A percentile compares a stretch with the other conserved stretches of the same genome.
phyloP scores from a whole-genome alignment of 2,329 filamentous ascomycete species.

The Fusarium sp. region DNA sequence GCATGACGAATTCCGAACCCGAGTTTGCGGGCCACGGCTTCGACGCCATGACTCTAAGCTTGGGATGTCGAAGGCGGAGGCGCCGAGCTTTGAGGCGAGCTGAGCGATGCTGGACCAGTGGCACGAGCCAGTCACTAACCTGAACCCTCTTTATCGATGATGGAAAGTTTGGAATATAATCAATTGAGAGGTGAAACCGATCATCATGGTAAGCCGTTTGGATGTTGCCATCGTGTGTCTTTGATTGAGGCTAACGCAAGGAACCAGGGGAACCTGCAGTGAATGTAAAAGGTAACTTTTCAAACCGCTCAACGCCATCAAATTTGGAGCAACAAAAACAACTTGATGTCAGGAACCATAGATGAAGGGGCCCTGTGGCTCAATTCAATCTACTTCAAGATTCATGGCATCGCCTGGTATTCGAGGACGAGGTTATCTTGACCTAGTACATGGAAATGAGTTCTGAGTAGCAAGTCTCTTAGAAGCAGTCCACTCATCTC shows the following conservation, averaged over 20 bases:
- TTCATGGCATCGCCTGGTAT: background rate
- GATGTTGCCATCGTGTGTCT: background rate
- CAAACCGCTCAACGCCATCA: background rate
- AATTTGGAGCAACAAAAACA: background rate
- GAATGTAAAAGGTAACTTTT: background rate
- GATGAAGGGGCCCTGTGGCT: background rate
- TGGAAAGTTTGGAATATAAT: background rate
- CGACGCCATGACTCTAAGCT: slow-evolving; percentile 1
- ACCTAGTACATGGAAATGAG: background rate
- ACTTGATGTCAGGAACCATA: slow-evolving; percentile 6
- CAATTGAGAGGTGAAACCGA: slow-evolving; percentile 4
- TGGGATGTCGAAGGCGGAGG: slow-evolving; percentile 26
- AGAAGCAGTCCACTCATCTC: too few species aligned
- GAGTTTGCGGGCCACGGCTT: slow-evolving; percentile 5
- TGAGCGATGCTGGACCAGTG: background rate
- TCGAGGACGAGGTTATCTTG: too few species aligned
- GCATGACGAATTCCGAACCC: slow-evolving; percentile 4
- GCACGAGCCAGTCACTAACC: background rate
- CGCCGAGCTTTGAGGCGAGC: slow-evolving; percentile 30
- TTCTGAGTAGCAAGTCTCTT: too few species aligned
- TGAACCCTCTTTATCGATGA: background rate
- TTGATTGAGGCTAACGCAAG: slow-evolving; percentile 15
- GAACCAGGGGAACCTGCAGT: slow-evolving; percentile 21
- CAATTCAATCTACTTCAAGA: slow-evolving; percentile 2
- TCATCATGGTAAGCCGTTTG: slow-evolving; percentile 12